Evolutionary conservation across 2,329 filamentous ascomycete species (phyloP).

Genomic region (Ambrosiella cleistominuta): DNA sequence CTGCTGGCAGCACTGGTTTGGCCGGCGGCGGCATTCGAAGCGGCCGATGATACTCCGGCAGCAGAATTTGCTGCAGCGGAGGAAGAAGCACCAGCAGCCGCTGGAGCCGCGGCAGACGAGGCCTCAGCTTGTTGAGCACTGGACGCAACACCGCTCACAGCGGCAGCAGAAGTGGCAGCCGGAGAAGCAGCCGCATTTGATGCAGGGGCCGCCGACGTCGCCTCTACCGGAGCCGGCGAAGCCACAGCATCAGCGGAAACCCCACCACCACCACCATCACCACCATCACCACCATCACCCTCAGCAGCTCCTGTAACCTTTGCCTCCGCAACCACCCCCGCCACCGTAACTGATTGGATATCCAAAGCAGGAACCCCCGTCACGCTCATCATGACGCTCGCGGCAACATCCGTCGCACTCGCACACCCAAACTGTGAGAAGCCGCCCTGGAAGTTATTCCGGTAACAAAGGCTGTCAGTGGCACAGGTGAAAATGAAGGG

Average conservation of each 20-base stretch:
- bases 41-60: too few species aligned
- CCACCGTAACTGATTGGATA: slow-evolving; percentile 21
- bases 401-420: slow-evolving; percentile 26
- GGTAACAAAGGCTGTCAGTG: slow-evolving; percentile 35
- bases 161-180: not conserved
- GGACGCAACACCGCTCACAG: not conserved
- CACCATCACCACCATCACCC: slow-evolving; percentile 15
- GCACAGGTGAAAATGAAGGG: slow-evolving; percentile 40
- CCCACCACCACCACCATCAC: slow-evolving; percentile 15
- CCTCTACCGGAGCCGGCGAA: not conserved
- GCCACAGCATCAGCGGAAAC: not conserved
- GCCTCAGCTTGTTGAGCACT: not conserved
- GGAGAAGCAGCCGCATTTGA: slow-evolving; percentile 2
- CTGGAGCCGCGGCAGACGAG: slow-evolving; percentile 1
- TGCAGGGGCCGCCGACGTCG: not conserved
- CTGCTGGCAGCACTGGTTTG: not conserved
- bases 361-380: slow-evolving; percentile 23
- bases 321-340: slow-evolving; percentile 22
- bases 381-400: slow-evolving; percentile 30
- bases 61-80: not conserved
- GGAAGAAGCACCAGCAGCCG: not conserved
- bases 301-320: not conserved
- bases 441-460: slow-evolving; percentile 36
- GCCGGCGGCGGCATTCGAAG: not conserved
- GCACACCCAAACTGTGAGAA: slow-evolving; percentile 42